Conservation (phyloP, 1,139 yeast genomes). For the Sugiyamaella xylanicola region DNA sequence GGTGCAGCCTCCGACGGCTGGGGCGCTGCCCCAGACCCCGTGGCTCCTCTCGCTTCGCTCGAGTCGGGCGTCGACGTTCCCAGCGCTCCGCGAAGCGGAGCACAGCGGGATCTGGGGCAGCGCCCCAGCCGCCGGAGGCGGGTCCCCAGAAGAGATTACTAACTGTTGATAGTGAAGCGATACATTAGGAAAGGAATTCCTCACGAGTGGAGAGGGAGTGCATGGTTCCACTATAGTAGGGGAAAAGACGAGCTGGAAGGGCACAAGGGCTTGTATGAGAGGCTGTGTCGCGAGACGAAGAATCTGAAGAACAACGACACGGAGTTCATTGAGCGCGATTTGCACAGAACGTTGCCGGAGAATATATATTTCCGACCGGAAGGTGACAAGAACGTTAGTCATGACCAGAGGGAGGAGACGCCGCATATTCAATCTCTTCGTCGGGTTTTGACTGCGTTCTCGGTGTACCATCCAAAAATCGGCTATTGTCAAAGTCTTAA, state of each 20-base stretch:
- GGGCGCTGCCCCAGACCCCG: too few species aligned
- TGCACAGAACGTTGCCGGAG: conserved; percentile 93
- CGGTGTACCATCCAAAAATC: conserved; percentile 82
- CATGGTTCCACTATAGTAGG: conserved; percentile 97
- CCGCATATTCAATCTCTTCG: conserved; percentile 71
- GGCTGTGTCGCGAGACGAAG: conserved; percentile 58
- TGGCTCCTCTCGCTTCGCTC: too few species aligned
- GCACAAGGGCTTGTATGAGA: conserved; percentile 72
- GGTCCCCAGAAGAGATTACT: background rate
- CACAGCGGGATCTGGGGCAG: too few species aligned
- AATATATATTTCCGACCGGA: conserved; percentile 65
- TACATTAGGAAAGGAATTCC: conserved; percentile 91
- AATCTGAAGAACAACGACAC: conserved; percentile 65
- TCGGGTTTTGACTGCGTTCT: conserved; percentile 79
- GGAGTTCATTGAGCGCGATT: conserved; percentile 90
- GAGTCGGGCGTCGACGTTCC: too few species aligned
- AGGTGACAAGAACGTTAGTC: conserved; percentile 17
- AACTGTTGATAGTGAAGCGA: conserved; percentile 53
- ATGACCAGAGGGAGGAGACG: conserved; percentile 48
- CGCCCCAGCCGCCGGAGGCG: background rate
- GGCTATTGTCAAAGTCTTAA: conserved; percentile 96
- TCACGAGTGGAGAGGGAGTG: conserved; percentile 94
- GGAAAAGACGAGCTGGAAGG: conserved; percentile 75
- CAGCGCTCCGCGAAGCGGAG: too few species aligned
- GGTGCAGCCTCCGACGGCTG: too few species aligned